Base-by-base conservation (phyloP, 352 stramenopile species). In the Halophytophthora batemanensis region DNA sequence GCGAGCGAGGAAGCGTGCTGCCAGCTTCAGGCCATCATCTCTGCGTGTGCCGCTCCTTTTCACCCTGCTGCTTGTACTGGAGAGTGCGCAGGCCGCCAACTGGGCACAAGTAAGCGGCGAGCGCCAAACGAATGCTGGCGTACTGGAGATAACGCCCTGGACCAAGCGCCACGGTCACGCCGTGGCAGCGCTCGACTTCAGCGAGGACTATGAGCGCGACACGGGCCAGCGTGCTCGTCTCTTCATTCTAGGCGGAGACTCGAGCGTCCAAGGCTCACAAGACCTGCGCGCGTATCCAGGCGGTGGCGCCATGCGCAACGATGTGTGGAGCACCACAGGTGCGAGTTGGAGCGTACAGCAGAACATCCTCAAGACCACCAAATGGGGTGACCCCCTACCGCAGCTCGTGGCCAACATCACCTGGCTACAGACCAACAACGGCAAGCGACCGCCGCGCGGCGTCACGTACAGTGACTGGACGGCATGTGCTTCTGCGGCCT, bases 381-480 rank as follows among this genome's bases (percentile, higher is more conserved):
- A 87, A 43, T 88, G 74, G 74, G 74, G 77, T 25, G 75, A 90
- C 31, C 69, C 75, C 8, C 42, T 86, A n/a, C 65, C 80, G 17
- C 77, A 86, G 46, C 81, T 82, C 28, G 64, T 88, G n/a, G 69
- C 77, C 0, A 82, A 89, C 34, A 45, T 86, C 22, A 82, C 69
- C 34, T 89, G 80, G 80, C 58, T 80, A 17, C 77, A 90, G 61
- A 87, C 74, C 25, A 90, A 89, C 57, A 77, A 68, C 22, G 80
- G 80, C 50, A 88, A 88, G 41, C 44, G 44, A 8, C 80, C 77
- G n/a, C 80, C 80, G 1, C 60, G 61, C 1, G 77, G 71, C 2
- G 59, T 90, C 25, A 70, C 78, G 0, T 87, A 88, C 53, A 43
- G 38, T 1, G 69, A 88, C 12, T 90, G 77, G 80, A 88, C 83